phyloP scores from a whole-genome alignment of 768 basidiomycete genomes.

The Phylloporus rhodoxanthus region DNA sequence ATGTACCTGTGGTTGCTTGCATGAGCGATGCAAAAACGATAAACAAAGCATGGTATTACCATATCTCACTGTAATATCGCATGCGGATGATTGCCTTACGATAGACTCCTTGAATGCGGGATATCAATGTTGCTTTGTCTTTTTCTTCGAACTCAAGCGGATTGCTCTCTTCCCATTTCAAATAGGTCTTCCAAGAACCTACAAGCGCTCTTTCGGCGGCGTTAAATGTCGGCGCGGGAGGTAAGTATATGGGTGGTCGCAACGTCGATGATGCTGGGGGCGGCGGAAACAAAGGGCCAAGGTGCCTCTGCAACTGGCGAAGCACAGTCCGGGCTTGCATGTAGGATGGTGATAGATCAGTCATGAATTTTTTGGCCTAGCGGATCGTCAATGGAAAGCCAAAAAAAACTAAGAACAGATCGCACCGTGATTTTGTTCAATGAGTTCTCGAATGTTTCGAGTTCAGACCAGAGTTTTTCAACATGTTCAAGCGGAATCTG shows the following conservation, averaged over 20 bases:
- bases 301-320: constrained; percentile 71
- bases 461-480: constrained; percentile 89
- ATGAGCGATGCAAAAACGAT: constrained; percentile 8
- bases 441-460: constrained; percentile 84
- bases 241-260: constrained; percentile 50
- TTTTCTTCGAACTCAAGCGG: constrained; percentile 88
- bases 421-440: constrained; percentile 81
- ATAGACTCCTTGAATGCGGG: constrained; percentile 76
- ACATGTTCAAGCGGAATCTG: constrained; percentile 93
- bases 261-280: constrained; percentile 38
- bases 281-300: constrained; percentile 54
- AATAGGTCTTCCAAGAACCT: constrained; percentile 85
- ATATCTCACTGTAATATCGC: constrained; percentile 93
- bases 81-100: constrained; percentile 86
- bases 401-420: neutral
- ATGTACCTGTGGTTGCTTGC: constrained; percentile 62
- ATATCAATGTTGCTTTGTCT: constrained; percentile 60
- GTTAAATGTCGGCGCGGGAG: constrained; percentile 67
- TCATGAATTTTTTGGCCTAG: constrained; percentile 92
- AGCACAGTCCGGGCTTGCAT: constrained; percentile 92
- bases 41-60: constrained; percentile 42
- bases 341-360: constrained; percentile 85
- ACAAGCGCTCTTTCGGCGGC: constrained; percentile 66
- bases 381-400: constrained; percentile 8
- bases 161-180: constrained; percentile 95